These are phyloP conservation scores for Coprinellus aureogranulatus DNA, from an alignment of 768 basidiomycete genomes.

Conservation along the genomic window DNA sequence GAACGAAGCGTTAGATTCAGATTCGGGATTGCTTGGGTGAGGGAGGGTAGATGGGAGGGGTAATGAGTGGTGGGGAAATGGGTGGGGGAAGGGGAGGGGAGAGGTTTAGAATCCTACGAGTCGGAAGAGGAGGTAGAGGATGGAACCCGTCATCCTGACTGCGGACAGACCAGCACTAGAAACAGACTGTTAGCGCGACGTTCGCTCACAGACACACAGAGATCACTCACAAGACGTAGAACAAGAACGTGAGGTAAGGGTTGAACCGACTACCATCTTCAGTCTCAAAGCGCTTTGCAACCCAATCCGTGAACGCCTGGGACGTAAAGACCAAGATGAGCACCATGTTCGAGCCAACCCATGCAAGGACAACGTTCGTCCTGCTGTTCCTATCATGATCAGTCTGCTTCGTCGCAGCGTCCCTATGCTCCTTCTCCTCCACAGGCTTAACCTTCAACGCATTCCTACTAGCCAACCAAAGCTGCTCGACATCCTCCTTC, in stretches of 20 bases:
- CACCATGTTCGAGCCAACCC: slow-evolving; percentile 82
- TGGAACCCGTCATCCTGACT: slow-evolving; percentile 76
- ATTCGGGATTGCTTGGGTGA: too few relatives aligned
- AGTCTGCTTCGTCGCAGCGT: slow-evolving; percentile 83
- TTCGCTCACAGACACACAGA: slow-evolving; percentile 1
- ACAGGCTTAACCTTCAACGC: slow-evolving; percentile 66
- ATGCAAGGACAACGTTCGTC: slow-evolving; percentile 80
- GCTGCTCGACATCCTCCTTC: slow-evolving; percentile 82
- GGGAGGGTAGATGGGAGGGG: not conserved
- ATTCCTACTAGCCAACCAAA: slow-evolving; percentile 77
- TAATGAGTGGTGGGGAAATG: not conserved
- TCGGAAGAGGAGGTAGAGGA: slow-evolving; percentile 75
- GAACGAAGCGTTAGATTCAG: too few relatives aligned
- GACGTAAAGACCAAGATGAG: slow-evolving; percentile 79
- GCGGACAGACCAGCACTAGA: slow-evolving; percentile 74
- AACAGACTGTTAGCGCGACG: not conserved
- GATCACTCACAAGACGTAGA: slow-evolving; percentile 51
- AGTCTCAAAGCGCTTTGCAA: slow-evolving; percentile 52
- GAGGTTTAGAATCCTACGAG: slow-evolving; percentile 53
- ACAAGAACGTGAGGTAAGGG: slow-evolving; percentile 84
- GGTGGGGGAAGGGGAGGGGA: not conserved
- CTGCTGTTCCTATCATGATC: slow-evolving; percentile 83
- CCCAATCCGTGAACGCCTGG: slow-evolving; percentile 72
- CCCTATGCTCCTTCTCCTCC: slow-evolving; percentile 78
- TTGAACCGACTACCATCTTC: slow-evolving; percentile 65